Conservation (phyloP, 805 yeast genomes). For the Candida khao-thaluensis region DNA sequence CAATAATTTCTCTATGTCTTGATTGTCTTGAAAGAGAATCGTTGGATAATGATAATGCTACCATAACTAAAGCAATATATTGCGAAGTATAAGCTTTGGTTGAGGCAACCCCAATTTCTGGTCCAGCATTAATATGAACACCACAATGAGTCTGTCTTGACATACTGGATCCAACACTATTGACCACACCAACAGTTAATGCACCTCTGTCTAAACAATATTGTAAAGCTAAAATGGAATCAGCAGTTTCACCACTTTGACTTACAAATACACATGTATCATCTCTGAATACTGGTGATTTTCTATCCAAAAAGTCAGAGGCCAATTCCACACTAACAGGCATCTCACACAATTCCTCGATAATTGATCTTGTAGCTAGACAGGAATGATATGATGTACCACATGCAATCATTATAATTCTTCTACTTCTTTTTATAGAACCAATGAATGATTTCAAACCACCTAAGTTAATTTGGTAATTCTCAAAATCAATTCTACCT, state of each 20-base stretch:
- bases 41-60: conserved; percentile 91
- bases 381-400: conserved; percentile 99
- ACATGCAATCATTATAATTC: conserved; percentile 97
- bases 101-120: conserved; percentile 98
- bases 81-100: conserved; percentile 99
- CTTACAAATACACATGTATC: conserved; percentile 97
- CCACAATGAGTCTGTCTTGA: conserved; percentile 98
- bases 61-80: conserved; percentile 93
- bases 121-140: conserved; percentile 99
- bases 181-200: conserved; percentile 94
- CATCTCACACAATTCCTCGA: conserved; percentile 94
- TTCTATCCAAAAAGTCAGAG: conserved; percentile 91
- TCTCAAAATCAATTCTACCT: conserved; percentile 94
- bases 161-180: conserved; percentile 94
- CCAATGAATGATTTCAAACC: conserved; percentile 84
- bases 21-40: conserved; percentile 74
- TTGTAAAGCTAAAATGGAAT: conserved; percentile 89
- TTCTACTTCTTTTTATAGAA: conserved; percentile 88
- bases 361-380: conserved; percentile 91
- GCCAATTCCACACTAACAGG: conserved; percentile 93
- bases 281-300: conserved; percentile 96
- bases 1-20: conserved; percentile 83
- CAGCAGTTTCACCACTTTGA: conserved; percentile 99
- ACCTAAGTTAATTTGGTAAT: conserved; percentile 75
- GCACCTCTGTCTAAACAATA: conserved; percentile 98